phyloP scores from a whole-genome alignment of 176 grass and related monocot genomes.

The Triticum timopheevii region DNA sequence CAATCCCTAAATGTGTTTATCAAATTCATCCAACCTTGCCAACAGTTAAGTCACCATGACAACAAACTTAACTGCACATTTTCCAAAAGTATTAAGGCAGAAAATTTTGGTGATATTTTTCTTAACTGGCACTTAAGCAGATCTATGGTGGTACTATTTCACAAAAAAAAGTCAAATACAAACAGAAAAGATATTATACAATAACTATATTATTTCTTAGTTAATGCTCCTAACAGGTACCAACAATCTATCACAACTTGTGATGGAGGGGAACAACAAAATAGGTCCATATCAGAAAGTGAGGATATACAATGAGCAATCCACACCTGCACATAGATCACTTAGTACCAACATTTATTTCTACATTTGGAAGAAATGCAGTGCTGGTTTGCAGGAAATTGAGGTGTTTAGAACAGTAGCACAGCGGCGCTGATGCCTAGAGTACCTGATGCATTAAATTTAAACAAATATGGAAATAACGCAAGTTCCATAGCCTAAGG shows the following conservation, averaged over 20 bases:
- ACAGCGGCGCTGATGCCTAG: background rate
- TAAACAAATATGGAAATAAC: slow-evolving; percentile 1
- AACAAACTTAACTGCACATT: slow-evolving; percentile 6
- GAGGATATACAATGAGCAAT: background rate
- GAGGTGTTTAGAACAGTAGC: background rate
- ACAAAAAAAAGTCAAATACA: background rate
- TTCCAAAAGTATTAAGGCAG: background rate
- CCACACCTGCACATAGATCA: background rate
- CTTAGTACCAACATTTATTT: background rate
- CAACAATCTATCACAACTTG: background rate
- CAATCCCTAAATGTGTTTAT: background rate
- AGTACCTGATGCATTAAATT: background rate
- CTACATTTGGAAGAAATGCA: background rate
- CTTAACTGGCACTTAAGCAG: background rate
- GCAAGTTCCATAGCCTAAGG: background rate
- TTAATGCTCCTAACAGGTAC: background rate
- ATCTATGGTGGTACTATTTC: background rate
- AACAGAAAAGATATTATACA: slow-evolving; percentile 9
- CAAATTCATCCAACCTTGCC: background rate
- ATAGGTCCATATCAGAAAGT: slow-evolving; percentile 9
- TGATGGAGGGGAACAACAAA: background rate
- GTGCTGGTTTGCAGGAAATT: background rate
- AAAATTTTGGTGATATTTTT: background rate
- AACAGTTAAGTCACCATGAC: background rate
- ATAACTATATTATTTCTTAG: background rate